phyloP scores from a whole-genome alignment of 108 stramenopile genomes.

The Cyclotella baltica region DNA sequence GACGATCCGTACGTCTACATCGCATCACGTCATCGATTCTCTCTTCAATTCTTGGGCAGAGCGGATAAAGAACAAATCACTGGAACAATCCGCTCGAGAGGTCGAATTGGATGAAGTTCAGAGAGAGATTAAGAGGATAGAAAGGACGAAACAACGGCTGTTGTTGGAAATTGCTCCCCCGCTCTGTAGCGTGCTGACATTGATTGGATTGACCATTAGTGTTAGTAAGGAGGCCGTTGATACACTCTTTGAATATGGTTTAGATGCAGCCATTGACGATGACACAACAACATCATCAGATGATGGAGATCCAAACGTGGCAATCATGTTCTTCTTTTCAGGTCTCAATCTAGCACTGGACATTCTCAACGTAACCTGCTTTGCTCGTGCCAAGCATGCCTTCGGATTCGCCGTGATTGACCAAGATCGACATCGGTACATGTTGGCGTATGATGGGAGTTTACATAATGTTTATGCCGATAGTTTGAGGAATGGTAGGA shows the following conservation, averaged over 20 bases:
- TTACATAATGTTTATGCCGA: constrained; percentile 49
- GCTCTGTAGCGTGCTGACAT: constrained; percentile 64
- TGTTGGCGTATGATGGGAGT: constrained; percentile 49
- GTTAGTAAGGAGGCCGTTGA: constrained; percentile 38
- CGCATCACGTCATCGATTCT: too few species aligned
- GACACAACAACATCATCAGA: neutral
- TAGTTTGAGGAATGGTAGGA: constrained; percentile 18
- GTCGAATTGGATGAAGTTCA: constrained; percentile 19
- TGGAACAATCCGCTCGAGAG: constrained; percentile 29
- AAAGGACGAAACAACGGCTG: constrained; percentile 38
- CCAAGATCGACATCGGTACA: constrained; percentile 48
- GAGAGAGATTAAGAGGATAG: constrained; percentile 32
- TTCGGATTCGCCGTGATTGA: constrained; percentile 60
- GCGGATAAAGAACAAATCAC: constrained; percentile 54
- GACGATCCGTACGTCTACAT: too few species aligned
- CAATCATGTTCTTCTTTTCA: constrained; percentile 79
- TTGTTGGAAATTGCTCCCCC: constrained; percentile 83
- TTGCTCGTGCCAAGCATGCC: constrained; percentile 71
- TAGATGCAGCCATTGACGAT: constrained; percentile 19
- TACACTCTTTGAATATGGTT: constrained; percentile 9
- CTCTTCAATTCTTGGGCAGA: constrained; percentile 75
- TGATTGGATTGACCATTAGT: constrained; percentile 63
- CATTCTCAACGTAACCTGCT: constrained; percentile 79
- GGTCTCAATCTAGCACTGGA: constrained; percentile 74
- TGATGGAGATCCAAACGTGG: constrained; percentile 51